Evolutionary conservation across 2,329 filamentous ascomycete species (phyloP).

Genomic region (Colletotrichum sp.): DNA sequence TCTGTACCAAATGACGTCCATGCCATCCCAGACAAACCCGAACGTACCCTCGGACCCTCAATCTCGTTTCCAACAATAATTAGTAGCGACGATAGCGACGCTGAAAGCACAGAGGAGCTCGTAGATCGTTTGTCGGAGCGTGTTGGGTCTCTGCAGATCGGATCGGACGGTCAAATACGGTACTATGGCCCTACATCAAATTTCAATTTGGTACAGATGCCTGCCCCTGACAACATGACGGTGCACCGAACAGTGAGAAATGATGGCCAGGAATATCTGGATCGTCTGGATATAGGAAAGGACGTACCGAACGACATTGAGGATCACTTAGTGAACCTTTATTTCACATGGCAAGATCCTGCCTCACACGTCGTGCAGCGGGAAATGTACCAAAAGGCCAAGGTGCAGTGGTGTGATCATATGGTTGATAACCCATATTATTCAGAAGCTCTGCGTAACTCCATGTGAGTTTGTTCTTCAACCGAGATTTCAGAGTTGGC

Average conservation of each 20-base stretch:
- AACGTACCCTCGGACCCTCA: neutral
- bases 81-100: neutral
- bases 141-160: conserved; percentile 16
- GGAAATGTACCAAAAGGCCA: conserved; percentile 24
- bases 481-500: neutral
- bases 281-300: conserved; percentile 22
- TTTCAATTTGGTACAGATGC: conserved; percentile 3
- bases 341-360: conserved; percentile 28
- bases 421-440: conserved; percentile 23
- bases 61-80: neutral
- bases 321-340: conserved; percentile 22
- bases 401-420: neutral
- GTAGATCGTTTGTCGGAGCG: conserved; percentile 11
- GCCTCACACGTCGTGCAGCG: conserved; percentile 27
- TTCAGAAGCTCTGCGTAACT: conserved; percentile 28
- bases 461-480: conserved; percentile 23
- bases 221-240: conserved; percentile 25
- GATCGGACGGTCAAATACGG: conserved; percentile 21
- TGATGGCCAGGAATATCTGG: conserved; percentile 25
- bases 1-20: neutral
- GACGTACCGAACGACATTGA: conserved; percentile 11
- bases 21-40: neutral
- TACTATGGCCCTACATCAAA: conserved; percentile 26
- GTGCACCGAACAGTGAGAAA: conserved; percentile 27
- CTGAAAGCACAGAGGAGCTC: conserved; percentile 14